Conservation (phyloP, 2,329 filamentous ascomycete genomes). For the Claviceps spartinae region DNA sequence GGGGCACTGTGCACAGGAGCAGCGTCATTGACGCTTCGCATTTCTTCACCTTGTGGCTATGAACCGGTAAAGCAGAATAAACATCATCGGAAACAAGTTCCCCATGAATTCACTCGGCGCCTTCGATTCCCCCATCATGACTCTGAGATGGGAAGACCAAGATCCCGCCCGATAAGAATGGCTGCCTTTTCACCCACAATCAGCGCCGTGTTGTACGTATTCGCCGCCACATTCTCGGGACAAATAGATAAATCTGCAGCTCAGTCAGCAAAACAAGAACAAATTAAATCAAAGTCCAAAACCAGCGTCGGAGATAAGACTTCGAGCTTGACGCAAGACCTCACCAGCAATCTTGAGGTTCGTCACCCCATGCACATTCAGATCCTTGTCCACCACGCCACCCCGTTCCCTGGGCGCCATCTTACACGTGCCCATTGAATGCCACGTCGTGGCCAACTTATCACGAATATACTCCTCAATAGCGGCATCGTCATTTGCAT, state of each 20-base stretch:
- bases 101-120: too few relatives aligned
- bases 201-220: constrained; percentile 31
- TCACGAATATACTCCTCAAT: constrained; percentile 29
- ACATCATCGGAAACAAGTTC: too few relatives aligned
- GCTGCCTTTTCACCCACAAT: constrained; percentile 29
- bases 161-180: constrained; percentile 17
- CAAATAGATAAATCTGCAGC: constrained; percentile 21
- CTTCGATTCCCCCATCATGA: neutral
- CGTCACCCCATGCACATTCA: constrained; percentile 29
- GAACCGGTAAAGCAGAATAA: too few relatives aligned
- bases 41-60: too few relatives aligned
- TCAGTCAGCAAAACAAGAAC: neutral
- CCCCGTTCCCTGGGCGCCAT: constrained; percentile 32
- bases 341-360: constrained; percentile 34
- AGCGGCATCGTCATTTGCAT: constrained; percentile 31
- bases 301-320: too few relatives aligned
- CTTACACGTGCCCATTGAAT: constrained; percentile 35
- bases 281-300: too few relatives aligned
- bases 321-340: constrained; percentile 4
- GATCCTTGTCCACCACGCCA: constrained; percentile 29
- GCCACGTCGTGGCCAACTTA: constrained; percentile 28
- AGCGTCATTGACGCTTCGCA: too few relatives aligned
- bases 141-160: constrained; percentile 3
- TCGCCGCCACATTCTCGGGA: constrained; percentile 27
- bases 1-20: too few relatives aligned